Conservation (phyloP, 2,329 filamentous ascomycete genomes). For the Colletotrichum abscissum region DNA sequence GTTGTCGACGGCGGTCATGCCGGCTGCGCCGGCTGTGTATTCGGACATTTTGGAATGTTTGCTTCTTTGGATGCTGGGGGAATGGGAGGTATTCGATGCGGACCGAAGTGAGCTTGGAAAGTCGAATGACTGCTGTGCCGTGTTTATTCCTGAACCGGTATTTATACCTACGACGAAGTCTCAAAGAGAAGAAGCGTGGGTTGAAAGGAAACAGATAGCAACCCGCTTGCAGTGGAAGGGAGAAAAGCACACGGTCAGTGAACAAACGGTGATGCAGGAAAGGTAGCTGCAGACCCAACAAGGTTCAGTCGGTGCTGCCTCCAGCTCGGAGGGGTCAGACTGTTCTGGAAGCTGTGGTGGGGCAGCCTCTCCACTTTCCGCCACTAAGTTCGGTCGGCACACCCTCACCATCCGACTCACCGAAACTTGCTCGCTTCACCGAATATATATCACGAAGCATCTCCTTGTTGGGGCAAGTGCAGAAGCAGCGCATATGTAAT, state of each 20-base stretch:
- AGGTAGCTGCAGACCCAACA: not conserved
- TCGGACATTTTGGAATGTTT: slow-evolving; percentile 58
- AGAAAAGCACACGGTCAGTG: not conserved
- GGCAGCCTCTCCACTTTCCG: slow-evolving; percentile 26
- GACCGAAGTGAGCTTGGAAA: not conserved
- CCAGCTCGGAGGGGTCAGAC: slow-evolving; percentile 26
- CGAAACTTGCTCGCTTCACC: not conserved
- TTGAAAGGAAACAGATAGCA: not conserved
- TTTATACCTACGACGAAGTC: not conserved
- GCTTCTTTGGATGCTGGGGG: not conserved
- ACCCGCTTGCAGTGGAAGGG: not conserved
- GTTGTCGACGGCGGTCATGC: slow-evolving; percentile 72
- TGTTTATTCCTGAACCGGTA: not conserved
- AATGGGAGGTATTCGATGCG: not conserved
- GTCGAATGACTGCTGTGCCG: not conserved
- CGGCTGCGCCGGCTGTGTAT: slow-evolving; percentile 63
- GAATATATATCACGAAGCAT: not conserved
- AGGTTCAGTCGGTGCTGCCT: not conserved
- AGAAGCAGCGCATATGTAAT: not conserved
- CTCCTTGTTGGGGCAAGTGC: not conserved
- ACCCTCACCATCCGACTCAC: not conserved
- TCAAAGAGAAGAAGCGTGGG: not conserved
- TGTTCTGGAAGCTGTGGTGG: slow-evolving; percentile 48
- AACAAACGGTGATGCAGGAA: not conserved
- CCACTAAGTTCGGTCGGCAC: not conserved